Percentiles rank a stretch among this genome's conserved stretches.
phyloP scores from a whole-genome alignment of 1,139 yeast genomes.

The Lodderomyces oxycetoniae region DNA sequence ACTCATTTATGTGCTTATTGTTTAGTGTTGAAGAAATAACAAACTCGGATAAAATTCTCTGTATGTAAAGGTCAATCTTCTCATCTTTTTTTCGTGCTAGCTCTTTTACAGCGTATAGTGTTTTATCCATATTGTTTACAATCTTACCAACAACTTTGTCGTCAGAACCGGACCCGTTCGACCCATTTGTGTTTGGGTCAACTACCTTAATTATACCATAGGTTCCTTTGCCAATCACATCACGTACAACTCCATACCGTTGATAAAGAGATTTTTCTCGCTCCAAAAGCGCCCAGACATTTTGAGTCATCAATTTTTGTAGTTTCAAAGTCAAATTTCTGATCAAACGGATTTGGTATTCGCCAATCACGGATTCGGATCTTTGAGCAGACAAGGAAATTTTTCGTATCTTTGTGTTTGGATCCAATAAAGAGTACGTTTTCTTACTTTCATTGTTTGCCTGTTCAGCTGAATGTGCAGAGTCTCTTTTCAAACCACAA shows the following conservation, averaged over 20 bases:
- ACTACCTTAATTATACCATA: constrained; percentile 75
- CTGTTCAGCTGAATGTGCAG: constrained; percentile 17
- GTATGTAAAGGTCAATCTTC: constrained; percentile 54
- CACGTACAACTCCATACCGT: constrained; percentile 76
- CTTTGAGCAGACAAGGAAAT: constrained; percentile 20
- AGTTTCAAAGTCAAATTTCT: constrained; percentile 45
- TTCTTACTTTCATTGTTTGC: constrained; percentile 30
- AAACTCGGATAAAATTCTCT: constrained; percentile 71
- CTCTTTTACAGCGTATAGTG: constrained; percentile 69
- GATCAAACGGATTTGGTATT: constrained; percentile 48
- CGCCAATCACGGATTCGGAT: constrained; percentile 51
- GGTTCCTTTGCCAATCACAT: constrained; percentile 78
- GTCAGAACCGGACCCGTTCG: constrained; percentile 1
- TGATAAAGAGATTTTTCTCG: constrained; percentile 36
- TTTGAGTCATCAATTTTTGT: constrained; percentile 21
- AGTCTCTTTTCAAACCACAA: constrained; percentile 22
- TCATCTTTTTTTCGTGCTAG: constrained; percentile 43
- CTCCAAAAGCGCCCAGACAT: constrained; percentile 16
- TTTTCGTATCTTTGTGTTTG: constrained; percentile 21
- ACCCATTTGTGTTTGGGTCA: constrained; percentile 45
- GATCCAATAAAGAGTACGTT: constrained; percentile 29
- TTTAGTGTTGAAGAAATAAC: constrained; percentile 67
- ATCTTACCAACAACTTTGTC: background rate
- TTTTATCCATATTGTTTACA: constrained; percentile 1
- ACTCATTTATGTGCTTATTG: constrained; percentile 64